Percentiles rank a stretch among this genome's conserved stretches.
phyloP scores from a whole-genome alignment of 371 early-diverging fungal genomes.

The Apophysomyces trapeziformis region DNA sequence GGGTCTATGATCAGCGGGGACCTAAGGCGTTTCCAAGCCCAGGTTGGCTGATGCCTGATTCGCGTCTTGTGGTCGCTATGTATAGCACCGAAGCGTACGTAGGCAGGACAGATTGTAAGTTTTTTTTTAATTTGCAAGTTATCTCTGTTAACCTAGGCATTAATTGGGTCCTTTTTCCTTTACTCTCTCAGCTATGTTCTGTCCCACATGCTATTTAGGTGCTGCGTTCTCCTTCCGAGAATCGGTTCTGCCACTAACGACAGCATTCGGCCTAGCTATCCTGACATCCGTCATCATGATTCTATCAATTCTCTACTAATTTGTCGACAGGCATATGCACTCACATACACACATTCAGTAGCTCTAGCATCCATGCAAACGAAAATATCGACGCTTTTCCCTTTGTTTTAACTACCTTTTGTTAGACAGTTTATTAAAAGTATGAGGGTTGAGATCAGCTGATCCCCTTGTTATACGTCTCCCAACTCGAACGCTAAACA shows the following conservation, averaged over 20 bases:
- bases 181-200: conserved; percentile 45
- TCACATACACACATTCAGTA: background rate
- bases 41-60: conserved; percentile 55
- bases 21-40: conserved; percentile 50
- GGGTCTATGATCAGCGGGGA: conserved; percentile 53
- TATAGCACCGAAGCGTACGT: conserved; percentile 54
- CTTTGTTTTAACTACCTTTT: background rate
- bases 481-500: no score
- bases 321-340: background rate
- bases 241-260: conserved; percentile 30
- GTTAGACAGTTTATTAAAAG: background rate
- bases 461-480: background rate
- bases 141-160: background rate
- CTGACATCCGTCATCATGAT: conserved; percentile 32
- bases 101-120: conserved; percentile 50
- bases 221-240: conserved; percentile 31
- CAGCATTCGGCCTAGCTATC: conserved; percentile 34
- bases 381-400: background rate
- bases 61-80: conserved; percentile 44
- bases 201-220: conserved; percentile 49
- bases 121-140: background rate
- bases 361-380: background rate
- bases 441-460: background rate
- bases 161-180: background rate
- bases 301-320: conserved; percentile 19